Conservation (phyloP, 352 stramenopile species). For the Globisporangium yorkense region DNA sequence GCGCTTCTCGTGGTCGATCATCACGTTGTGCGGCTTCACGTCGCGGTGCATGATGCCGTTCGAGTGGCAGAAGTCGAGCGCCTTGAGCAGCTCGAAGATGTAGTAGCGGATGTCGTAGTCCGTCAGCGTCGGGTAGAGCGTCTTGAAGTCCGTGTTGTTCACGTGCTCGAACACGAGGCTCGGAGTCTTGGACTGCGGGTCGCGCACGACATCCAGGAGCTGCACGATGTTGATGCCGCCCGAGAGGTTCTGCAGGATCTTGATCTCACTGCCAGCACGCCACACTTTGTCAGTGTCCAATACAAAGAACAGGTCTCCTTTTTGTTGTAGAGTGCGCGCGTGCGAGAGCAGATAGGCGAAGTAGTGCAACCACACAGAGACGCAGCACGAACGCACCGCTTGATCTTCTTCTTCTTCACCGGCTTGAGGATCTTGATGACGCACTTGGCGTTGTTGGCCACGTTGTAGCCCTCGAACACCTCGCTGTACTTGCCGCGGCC, state of each 20-base stretch:
- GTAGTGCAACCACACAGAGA: too few relatives aligned
- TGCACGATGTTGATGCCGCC: slow-evolving; percentile 99
- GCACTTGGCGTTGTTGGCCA: slow-evolving; percentile 95
- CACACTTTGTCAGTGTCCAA: neutral
- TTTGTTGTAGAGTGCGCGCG: too few relatives aligned
- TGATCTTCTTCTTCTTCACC: slow-evolving; percentile 99
- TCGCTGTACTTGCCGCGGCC: slow-evolving; percentile 99
- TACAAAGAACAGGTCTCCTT: too few relatives aligned
- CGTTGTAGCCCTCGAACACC: slow-evolving; percentile 97
- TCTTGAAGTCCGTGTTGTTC: slow-evolving; percentile 99
- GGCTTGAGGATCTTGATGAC: slow-evolving; percentile 99
- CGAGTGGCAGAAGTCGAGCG: slow-evolving; percentile 98
- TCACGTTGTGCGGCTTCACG: slow-evolving; percentile 90
- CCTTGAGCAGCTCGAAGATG: slow-evolving; percentile 95
- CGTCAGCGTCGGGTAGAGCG: slow-evolving; percentile 97
- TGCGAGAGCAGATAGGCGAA: too few relatives aligned
- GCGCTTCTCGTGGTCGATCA: slow-evolving; percentile 99
- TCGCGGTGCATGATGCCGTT: slow-evolving; percentile 99
- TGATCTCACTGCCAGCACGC: slow-evolving; percentile 88
- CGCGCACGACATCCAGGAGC: slow-evolving; percentile 97
- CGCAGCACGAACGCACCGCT: slow-evolving; percentile 61
- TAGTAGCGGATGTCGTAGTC: slow-evolving; percentile 99
- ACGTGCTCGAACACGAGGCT: slow-evolving; percentile 98
- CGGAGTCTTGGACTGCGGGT: slow-evolving; percentile 98
- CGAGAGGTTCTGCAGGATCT: slow-evolving; percentile 99